Evolutionary conservation across 441 rosid genomes (phyloP), one percentile per base, ranked within the genome.

Genomic region (Breynia disticha): DNA sequence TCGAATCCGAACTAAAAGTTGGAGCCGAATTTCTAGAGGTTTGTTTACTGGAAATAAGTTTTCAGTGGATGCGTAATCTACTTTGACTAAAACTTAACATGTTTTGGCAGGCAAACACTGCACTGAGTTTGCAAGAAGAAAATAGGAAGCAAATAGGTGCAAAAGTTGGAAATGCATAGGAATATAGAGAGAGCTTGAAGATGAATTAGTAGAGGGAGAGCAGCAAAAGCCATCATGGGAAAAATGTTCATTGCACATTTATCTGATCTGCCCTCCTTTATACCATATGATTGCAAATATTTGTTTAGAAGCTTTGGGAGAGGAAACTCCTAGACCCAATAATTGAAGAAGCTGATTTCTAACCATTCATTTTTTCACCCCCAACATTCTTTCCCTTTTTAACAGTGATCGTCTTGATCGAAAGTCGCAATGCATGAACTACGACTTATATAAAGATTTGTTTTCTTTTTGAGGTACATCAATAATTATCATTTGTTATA

Each of bases 61-160:
- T 41, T 3, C 44, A 41, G 8, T 28, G 3, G 8, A 9, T 9
- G 8, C 3, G 8, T 5, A 28, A 28, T 28, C 7, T 28, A 4
- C 35, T 2, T 28, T 9, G 7, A 28, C 35, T 28, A 28, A 28
- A 5, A 28, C 8, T 28, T 4, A 28, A 4, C 35, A 2, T 28
- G 5, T 9, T 41, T 41, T 41, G 44, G 71, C 82, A 87, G 98
- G 83, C 93, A 5, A 90, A 75, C 54, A 85, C 89, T 0, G 96
- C 84, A 0, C 59, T 86, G 66, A 87, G 89, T 22, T 51, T 64
- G 58, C 84, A 87, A 61, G 95, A 91, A 68, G 90, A 83, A 79
- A 83, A 57, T 1, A 80, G 98, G 65, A 88, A 86, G 78, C 90
- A 87, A 68, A 90, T 90, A 87, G 98, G 96, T 2, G 98, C 96